Evolutionary conservation across 495 filamentous ascomycete species (phyloP), one percentile per base, ranked within the genome.

Genomic region (Lepraria neglecta): DNA sequence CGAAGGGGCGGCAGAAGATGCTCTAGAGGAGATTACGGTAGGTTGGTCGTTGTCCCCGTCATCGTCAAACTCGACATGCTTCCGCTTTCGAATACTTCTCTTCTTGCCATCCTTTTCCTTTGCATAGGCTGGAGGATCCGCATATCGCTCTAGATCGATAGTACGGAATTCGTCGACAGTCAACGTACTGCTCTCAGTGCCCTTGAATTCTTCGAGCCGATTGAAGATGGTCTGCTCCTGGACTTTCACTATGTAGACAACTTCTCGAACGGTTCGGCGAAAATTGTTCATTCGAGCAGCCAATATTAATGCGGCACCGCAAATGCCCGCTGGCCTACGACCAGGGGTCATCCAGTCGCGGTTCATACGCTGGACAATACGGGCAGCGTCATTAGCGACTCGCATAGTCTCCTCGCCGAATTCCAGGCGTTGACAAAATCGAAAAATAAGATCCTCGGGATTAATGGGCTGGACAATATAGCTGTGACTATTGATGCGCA

Each of bases 241-340:
- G 33, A 97, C 92, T 66, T 96, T 96, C 61, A 96, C 95, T 19
- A 96, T 85, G 68, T 95, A 97, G 33, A 97, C 94, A 12, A 97
- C 87, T 74, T 98, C 94, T 30, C 90, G 81, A 6, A 95, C 83
- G 0, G 89, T 94, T 21, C 94, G 87, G 43, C 92, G 86, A 71
- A 92, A 97, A 72, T 97, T 97, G 77, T 96, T 95, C 85, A 96
- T 96, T 38, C 95, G 87, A 11, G 94, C 91, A 24, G 94, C 95
- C 64, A 98, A 84, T 64, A 98, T 89, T 60, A 98, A 80, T 61
- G 91, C 91, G 11, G 94, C 95, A 61, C 94, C 95, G 73, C 91
- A 96, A 48, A 97, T 84, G 68, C 95, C 94, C 30, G 94, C 90
- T 48, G 95, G 95, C 46, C 91, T 84, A 68, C 94, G 90, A 66